Evolutionary conservation across 1,284 basidiomycete genomes (phyloP).

Genomic region (Melampsora americana): DNA sequence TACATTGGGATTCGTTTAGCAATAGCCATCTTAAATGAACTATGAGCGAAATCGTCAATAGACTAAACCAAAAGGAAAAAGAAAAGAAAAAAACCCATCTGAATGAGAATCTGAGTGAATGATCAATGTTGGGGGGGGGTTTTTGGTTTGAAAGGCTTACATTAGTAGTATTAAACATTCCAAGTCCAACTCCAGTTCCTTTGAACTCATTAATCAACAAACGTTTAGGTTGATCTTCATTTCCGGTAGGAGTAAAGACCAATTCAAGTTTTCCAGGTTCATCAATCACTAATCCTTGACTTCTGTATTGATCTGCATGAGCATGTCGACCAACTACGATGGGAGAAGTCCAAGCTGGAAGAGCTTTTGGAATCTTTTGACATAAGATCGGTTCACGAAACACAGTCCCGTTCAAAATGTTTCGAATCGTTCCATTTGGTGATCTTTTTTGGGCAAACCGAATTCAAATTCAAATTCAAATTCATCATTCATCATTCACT

Average conservation of each 20-base stretch:
- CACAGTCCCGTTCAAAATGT: conserved; percentile 94
- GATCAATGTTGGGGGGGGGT: too few species aligned
- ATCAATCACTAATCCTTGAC: conserved; percentile 81
- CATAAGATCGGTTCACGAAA: conserved; percentile 98
- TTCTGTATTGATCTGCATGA: conserved; percentile 93
- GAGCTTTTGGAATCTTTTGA: conserved; percentile 79
- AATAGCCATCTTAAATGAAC: conserved; percentile 43
- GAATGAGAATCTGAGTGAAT: not conserved
- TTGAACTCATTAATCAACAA: conserved; percentile 87
- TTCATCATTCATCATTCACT: not conserved
- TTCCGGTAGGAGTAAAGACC: conserved; percentile 67
- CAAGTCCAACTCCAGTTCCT: conserved; percentile 71
- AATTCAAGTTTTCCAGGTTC: conserved; percentile 86
- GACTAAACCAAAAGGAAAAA: conserved; percentile 4
- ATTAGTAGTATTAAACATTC: conserved; percentile 94
- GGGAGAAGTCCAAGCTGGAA: conserved; percentile 94
- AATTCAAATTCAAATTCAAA: not conserved
- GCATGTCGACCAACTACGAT: conserved; percentile 96
- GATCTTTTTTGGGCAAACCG: conserved; percentile 8
- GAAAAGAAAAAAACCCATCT: not conserved
- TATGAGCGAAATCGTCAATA: conserved; percentile 44
- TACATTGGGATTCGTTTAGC: conserved; percentile 46
- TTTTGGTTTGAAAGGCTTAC: conserved; percentile 59
- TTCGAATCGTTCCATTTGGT: conserved; percentile 64
- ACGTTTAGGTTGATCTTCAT: conserved; percentile 62